Evolutionary conservation across 108 stramenopile genomes (phyloP).

Genomic region (Cyclotella choctawhatcheeana): DNA sequence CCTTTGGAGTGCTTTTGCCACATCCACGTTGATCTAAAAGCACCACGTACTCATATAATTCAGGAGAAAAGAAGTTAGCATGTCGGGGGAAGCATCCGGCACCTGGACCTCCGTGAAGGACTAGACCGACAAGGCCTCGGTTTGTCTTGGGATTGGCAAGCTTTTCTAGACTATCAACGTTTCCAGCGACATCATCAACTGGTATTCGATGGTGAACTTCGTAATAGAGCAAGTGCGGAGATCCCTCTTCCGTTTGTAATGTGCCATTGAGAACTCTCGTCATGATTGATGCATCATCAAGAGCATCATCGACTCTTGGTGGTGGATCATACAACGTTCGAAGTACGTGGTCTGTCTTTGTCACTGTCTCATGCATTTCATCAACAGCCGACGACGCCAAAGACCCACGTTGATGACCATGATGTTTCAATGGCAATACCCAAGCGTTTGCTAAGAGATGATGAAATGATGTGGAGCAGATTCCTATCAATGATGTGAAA

Average conservation of each 20-base stretch:
- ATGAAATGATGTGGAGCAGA: too few relatives aligned
- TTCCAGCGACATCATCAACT: background rate
- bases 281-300: slow-evolving; percentile 4
- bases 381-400: too few relatives aligned
- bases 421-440: too few relatives aligned
- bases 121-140: slow-evolving; percentile 52
- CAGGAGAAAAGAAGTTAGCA: slow-evolving; percentile 81
- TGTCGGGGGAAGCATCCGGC: slow-evolving; percentile 76
- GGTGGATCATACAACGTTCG: slow-evolving; percentile 27
- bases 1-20: slow-evolving; percentile 61
- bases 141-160: background rate
- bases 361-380: too few relatives aligned
- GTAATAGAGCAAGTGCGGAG: slow-evolving; percentile 44
- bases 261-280: slow-evolving; percentile 28
- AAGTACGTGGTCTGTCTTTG: slow-evolving; percentile 13
- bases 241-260: slow-evolving; percentile 40
- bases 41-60: slow-evolving; percentile 66
- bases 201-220: slow-evolving; percentile 47
- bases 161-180: background rate
- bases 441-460: too few relatives aligned
- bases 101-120: slow-evolving; percentile 90
- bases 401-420: too few relatives aligned
- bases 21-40: slow-evolving; percentile 90
- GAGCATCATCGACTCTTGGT: slow-evolving; percentile 9
- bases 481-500: too few relatives aligned